Base-by-base conservation (phyloP, 1,284 basidiomycete species). In the Ganoderma leucocontextum region DNA sequence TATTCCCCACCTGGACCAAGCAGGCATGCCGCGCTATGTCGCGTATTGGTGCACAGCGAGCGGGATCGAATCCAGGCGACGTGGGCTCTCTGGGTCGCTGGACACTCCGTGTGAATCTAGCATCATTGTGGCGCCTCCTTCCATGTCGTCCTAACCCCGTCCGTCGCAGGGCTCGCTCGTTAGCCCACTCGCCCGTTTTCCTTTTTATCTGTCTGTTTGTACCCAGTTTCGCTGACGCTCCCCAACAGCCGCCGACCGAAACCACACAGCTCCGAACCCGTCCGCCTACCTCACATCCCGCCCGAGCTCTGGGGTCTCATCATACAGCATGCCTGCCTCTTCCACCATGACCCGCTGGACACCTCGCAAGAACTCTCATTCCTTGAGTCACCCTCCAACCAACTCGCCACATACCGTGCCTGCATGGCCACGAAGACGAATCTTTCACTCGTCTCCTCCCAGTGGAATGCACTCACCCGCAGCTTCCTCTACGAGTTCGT, bases 401-500 rank as follows among this genome's bases (percentile, higher is more conserved):
- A 83, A 19, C 78, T 84, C 60, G 73, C 76, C 10, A 80, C 82
- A 35, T 90, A 92, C 74, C 80, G 81, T 41, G 70, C 78, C 2
- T 76, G 80, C 67, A 85, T 91, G 82, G 75, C 72, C 10, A 78
- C 80, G 68, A 91, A 91, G 74, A 79, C 80, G 35, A 78, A 79
- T 62, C 77, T 91, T 29, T 82, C 86, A 6, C 80, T 86, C 52
- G 90, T 92, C 8, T 88, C 79, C 73, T 83, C 84, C 61, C 76
- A 80, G 8, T 92, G 88, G 88, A 82, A 87, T 75, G 80, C 77
- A 52, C 81, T 87, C 66, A 80, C 83, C 13, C 85, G 87, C 69
- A 83, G 84, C 58, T 83, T 86, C 57, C 76, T 92, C 15, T 92
- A 85, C 78, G 89, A 91, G 74, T 89, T 87, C 75, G 83, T 92